phyloP scores from a whole-genome alignment of 352 stramenopile species.

The Phytophthora megakarya region DNA sequence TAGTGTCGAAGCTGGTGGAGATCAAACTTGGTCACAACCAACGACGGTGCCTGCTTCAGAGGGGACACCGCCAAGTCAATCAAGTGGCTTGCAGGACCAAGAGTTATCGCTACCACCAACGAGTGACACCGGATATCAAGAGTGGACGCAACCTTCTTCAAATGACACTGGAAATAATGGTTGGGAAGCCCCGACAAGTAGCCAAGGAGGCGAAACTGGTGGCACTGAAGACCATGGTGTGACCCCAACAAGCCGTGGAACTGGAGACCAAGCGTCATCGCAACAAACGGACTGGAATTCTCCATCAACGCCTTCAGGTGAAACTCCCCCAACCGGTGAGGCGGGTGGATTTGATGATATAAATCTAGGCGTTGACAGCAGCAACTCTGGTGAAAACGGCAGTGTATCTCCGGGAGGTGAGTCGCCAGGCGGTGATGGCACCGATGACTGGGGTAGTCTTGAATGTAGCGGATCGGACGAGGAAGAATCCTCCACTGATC shows the following conservation, averaged over 20 bases:
- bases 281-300: constrained; percentile 9
- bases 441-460: too few relatives aligned
- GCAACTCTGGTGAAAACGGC: constrained; percentile 7
- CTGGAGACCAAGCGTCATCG: constrained; percentile 1
- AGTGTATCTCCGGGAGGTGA: neutral
- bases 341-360: constrained; percentile 8
- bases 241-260: too few relatives aligned
- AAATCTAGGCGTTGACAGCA: constrained; percentile 13
- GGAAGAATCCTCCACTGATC: neutral
- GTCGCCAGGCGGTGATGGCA: too few relatives aligned
- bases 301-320: neutral
- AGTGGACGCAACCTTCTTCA: neutral
- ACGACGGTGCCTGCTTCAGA: constrained; percentile 3
- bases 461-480: constrained; percentile 33
- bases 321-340: neutral
- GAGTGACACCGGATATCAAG: neutral
- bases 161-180: neutral
- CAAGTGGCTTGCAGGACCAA: neutral
- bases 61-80: neutral
- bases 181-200: constrained; percentile 2
- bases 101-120: neutral
- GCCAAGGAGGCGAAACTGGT: constrained; percentile 1
- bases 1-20: constrained; percentile 12
- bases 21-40: constrained; percentile 13
- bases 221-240: too few relatives aligned